Evolutionary conservation across 768 basidiomycete species (phyloP).

Genomic region (Jaapia argillacea): DNA sequence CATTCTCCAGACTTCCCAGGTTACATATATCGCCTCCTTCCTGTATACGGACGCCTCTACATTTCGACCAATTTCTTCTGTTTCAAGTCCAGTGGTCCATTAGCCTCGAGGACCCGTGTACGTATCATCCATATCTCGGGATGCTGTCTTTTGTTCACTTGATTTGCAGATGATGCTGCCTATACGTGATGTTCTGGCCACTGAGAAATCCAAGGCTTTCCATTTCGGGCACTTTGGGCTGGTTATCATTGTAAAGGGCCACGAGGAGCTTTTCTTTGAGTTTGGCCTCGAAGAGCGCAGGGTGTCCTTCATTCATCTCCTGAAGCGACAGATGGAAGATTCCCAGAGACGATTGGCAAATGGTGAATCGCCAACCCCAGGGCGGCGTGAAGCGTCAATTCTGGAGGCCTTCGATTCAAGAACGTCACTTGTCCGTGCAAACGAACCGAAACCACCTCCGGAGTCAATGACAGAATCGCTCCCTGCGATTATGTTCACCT

Average conservation of each 20-base stretch:
- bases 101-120: constrained; percentile 77
- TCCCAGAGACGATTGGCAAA: constrained; percentile 37
- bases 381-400: constrained; percentile 64
- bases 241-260: constrained; percentile 84
- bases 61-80: constrained; percentile 91
- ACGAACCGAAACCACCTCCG: constrained; percentile 34
- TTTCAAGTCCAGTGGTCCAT: constrained; percentile 82
- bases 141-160: constrained; percentile 2
- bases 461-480: constrained; percentile 56
- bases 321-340: constrained; percentile 78
- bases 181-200: constrained; percentile 76
- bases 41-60: constrained; percentile 80
- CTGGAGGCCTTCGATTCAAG: constrained; percentile 76
- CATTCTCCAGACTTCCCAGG: constrained; percentile 69
- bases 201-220: constrained; percentile 79
- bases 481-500: constrained; percentile 94
- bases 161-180: constrained; percentile 83
- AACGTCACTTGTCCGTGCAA: constrained; percentile 24
- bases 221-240: constrained; percentile 88
- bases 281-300: constrained; percentile 77
- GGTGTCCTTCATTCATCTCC: constrained; percentile 60
- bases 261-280: constrained; percentile 97
- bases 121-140: constrained; percentile 15
- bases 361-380: constrained; percentile 33
- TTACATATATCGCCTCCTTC: constrained; percentile 83